A percentile compares a stretch with the other conserved stretches of the same genome.
These are phyloP conservation scores for Ogataea pilisensis DNA, from an alignment of 805 yeast species.

Conservation along the genomic window DNA sequence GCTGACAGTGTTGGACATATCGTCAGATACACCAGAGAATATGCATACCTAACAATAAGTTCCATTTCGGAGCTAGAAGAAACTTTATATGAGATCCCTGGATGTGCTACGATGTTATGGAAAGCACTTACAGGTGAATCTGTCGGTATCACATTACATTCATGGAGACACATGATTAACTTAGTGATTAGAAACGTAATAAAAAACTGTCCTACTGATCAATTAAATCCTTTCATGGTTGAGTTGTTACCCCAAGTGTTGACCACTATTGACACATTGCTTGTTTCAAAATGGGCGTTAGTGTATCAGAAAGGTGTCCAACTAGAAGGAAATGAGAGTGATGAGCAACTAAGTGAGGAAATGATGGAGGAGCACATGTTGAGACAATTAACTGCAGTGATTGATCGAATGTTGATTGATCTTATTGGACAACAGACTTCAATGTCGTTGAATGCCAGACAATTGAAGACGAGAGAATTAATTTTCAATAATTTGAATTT, in stretches of 20 bases:
- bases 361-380: slow-evolving; percentile 97
- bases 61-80: slow-evolving; percentile 88
- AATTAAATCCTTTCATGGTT: slow-evolving; percentile 64
- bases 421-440: slow-evolving; percentile 73
- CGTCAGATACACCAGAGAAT: slow-evolving; percentile 91
- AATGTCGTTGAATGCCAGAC: slow-evolving; percentile 47
- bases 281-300: slow-evolving; percentile 72
- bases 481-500: slow-evolving; percentile 61
- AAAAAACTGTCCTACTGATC: slow-evolving; percentile 78
- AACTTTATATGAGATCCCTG: slow-evolving; percentile 81
- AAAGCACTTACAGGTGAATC: slow-evolving; percentile 81
- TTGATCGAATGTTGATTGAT: slow-evolving; percentile 82
- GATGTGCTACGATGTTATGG: slow-evolving; percentile 72
- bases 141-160: slow-evolving; percentile 86
- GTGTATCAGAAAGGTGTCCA: slow-evolving; percentile 57
- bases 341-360: slow-evolving; percentile 87
- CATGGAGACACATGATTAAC: slow-evolving; percentile 96
- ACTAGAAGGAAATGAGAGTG: slow-evolving; percentile 53
- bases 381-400: slow-evolving; percentile 89
- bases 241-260: slow-evolving; percentile 77
- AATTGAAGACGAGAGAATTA: slow-evolving; percentile 59
- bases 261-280: slow-evolving; percentile 64
- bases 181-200: slow-evolving; percentile 82
- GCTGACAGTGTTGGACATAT: slow-evolving; percentile 98
- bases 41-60: slow-evolving; percentile 85